Evolutionary conservation across 108 stramenopile species (phyloP).

Genomic region (Stephanodiscus minutulus): DNA sequence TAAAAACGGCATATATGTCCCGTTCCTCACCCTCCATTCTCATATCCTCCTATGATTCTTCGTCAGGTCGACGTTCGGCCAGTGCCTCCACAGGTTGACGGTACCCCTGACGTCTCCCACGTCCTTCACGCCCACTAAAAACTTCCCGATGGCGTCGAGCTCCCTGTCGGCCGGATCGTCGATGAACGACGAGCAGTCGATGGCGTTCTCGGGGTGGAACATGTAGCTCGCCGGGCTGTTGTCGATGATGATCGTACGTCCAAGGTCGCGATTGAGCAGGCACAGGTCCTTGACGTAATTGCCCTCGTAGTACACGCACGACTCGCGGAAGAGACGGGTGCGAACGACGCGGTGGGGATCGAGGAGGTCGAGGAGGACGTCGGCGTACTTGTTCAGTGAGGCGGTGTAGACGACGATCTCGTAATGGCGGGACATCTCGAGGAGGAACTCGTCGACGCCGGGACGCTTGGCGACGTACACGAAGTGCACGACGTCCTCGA

Average conservation of each 20-base stretch:
- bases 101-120: slow-evolving; percentile 82
- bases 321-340: slow-evolving; percentile 94
- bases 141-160: slow-evolving; percentile 92
- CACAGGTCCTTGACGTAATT: slow-evolving; percentile 97
- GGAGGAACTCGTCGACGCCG: slow-evolving; percentile 95
- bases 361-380: slow-evolving; percentile 94
- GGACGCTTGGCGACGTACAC: slow-evolving; percentile 98
- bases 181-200: slow-evolving; percentile 95
- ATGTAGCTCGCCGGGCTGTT: slow-evolving; percentile 96
- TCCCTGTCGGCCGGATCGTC: slow-evolving; percentile 93
- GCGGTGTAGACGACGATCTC: slow-evolving; percentile 99
- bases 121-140: slow-evolving; percentile 82
- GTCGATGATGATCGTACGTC: slow-evolving; percentile 94
- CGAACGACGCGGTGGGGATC: slow-evolving; percentile 85
- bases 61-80: slow-evolving; percentile 72
- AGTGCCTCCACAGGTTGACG: slow-evolving; percentile 78
- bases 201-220: slow-evolving; percentile 98
- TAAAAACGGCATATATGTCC: no score
- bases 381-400: slow-evolving; percentile 97
- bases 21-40: no score
- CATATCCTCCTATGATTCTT: slow-evolving; percentile 10
- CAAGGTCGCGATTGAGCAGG: slow-evolving; percentile 84
- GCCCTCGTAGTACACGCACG: slow-evolving; percentile 96
- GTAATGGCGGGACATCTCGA: slow-evolving; percentile 92
- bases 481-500: slow-evolving; percentile 96